Evolutionary conservation across 306 rosid species (phyloP), one percentile per base, ranked within the genome.

Genomic region (Fragaria nilgerrensis): DNA sequence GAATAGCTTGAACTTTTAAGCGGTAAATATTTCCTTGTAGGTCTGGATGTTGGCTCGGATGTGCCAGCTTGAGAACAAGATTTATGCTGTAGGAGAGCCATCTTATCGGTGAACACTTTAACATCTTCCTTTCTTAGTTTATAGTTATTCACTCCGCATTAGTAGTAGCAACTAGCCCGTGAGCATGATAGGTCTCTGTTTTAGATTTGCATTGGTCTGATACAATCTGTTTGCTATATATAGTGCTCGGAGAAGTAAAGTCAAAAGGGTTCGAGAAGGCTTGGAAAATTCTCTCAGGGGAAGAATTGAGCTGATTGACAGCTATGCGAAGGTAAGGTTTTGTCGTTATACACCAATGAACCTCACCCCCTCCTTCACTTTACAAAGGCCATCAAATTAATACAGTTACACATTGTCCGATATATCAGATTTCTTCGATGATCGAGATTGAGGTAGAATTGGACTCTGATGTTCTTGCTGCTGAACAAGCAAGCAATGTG

Each of bases 31-130:
- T 78, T 58, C 56, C 65, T 82, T 80, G 71, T 77, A 95, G 99
- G 92, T 95, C 65, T 95, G 97, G 99, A 90, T 95, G 93, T 82
- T 95, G 82, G 97, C 97, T 86, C 88, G 99, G 75, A 92, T 95
- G 97, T 89, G 92, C 89, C 99, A 95, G 86, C 90, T 95, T 59
- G 94, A 95, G 88, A 92, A 92, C 90, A 92, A 95, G 87, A 95
- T 95, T 74, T 81, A 88, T 66, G 99, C 97, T 20, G 91, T 92
- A 56, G 99, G 99, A 82, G 97, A 95, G 76, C 91, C 97, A 78
- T 88, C 92, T 74, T 95, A 95, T 78, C 87, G 97, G 99, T 95
- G 84, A 88, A 64, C 76, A 45, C 50, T 59, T 55, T 65, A 76
- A 73, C 48, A 75, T 64, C 44, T 29, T 75, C 17, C 52, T 82